phyloP scores from a whole-genome alignment of 1,284 basidiomycete species.

The Cryptococcus depauperatus region DNA sequence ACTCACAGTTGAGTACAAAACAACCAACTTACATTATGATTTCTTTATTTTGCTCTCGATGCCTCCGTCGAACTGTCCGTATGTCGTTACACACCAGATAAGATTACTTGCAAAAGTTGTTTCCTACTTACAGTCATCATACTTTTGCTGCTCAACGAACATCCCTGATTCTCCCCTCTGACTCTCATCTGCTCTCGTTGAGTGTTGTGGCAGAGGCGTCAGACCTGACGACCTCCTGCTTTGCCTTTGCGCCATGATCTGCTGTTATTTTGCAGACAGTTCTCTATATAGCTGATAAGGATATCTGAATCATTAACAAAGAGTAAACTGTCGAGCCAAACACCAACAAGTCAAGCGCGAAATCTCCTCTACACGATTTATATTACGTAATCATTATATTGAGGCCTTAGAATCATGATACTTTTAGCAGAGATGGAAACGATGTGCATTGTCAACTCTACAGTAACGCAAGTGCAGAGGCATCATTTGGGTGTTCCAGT shows the following conservation, averaged over 20 bases:
- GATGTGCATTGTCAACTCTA: too few species aligned
- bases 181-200: too few species aligned
- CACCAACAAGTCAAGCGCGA: background rate
- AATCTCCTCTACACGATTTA: too few species aligned
- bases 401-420: too few species aligned
- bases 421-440: too few species aligned
- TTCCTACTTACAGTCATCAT: conserved; percentile 19
- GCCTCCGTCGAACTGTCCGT: conserved; percentile 26
- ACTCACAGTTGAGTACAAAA: background rate
- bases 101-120: background rate
- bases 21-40: conserved; percentile 24
- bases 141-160: conserved; percentile 11
- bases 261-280: too few species aligned
- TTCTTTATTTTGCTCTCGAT: conserved; percentile 36
- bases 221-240: conserved; percentile 14
- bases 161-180: conserved; percentile 2
- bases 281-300: too few species aligned
- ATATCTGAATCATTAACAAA: too few species aligned
- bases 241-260: conserved; percentile 12
- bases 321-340: too few species aligned
- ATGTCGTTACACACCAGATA: background rate
- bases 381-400: too few species aligned
- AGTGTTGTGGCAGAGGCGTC: conserved; percentile 3
- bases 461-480: too few species aligned
- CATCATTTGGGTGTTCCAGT: too few species aligned